A percentile compares a stretch with the other conserved stretches of the same genome.
Evolutionary conservation across 169 alveolate species (phyloP).

Genomic region (Besnoitia besnoiti): DNA sequence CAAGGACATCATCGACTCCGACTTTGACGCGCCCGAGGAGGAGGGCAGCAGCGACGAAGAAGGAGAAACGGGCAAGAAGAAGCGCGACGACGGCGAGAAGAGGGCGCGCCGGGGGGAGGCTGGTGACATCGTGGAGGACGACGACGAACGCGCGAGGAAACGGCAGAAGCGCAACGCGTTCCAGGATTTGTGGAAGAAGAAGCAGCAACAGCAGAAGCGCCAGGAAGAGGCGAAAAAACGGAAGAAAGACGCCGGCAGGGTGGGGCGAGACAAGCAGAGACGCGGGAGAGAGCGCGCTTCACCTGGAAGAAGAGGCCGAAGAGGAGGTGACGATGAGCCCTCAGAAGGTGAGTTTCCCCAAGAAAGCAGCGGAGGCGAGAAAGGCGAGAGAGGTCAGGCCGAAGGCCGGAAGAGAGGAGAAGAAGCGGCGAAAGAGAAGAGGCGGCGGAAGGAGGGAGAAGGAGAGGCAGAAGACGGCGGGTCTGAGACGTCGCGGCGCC

Average conservation of each 20-base stretch:
- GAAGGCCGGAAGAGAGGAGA: background rate
- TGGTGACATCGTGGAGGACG: background rate
- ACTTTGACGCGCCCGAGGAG: constrained; percentile 80
- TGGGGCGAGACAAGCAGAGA: constrained; percentile 7
- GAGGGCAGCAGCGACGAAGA: constrained; percentile 48
- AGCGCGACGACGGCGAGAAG: background rate
- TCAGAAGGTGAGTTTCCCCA: background rate
- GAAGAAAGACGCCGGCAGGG: constrained; percentile 45
- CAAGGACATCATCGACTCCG: constrained; percentile 83
- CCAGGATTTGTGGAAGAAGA: constrained; percentile 14
- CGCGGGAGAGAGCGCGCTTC: background rate
- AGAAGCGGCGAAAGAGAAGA: background rate
- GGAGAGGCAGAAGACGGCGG: background rate
- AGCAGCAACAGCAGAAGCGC: constrained; percentile 11
- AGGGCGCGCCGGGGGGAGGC: background rate
- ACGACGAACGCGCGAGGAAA: background rate
- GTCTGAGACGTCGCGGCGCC: background rate
- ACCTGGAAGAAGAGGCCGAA: background rate
- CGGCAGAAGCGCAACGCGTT: constrained; percentile 8
- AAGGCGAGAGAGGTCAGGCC: background rate
- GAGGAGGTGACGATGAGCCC: background rate
- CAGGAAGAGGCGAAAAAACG: constrained; percentile 11
- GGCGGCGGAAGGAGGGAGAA: background rate
- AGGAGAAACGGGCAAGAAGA: background rate
- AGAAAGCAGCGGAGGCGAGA: background rate